Base-by-base conservation (phyloP, 106 monocot genomes). In the Phalaenopsis aphrodite region DNA sequence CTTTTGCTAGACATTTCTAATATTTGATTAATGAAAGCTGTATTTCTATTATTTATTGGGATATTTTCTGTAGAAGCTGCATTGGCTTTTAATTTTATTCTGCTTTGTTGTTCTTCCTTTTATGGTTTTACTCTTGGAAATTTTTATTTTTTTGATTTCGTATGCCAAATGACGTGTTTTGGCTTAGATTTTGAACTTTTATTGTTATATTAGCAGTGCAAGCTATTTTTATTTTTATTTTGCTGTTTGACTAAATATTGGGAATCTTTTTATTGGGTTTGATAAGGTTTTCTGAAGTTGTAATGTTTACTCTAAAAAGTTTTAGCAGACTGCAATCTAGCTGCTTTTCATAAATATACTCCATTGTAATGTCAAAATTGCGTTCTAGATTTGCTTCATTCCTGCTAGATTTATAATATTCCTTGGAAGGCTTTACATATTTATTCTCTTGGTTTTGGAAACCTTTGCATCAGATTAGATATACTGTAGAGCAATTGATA, bases 1-100 rank as follows among this genome's bases (percentile, higher is more conserved):
- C 81, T 42, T 76, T 83, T 76, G 56, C 19, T 72, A 45, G 37
- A 45, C 4, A 69, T 37, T 69, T 15, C 9, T 69, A 39, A 39
- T 39, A 69, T 69, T 21, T 61, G 21, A n/a, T 39, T 15, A 69
- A 11, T 69, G 4, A 39, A 69, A 24, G 24, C 12, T 69, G 10
- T 39, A 12, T 38, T 69, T 69, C 10, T 69, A 61, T 21, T 61
- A 21, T 21, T 61, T 61, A 61, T 3, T 61, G 6, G 61, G 2
- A 61, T 61, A 18, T 61, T 61, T n/a, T 61, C 21, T 18, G 61
- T 8, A 61, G 61, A n/a, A n/a, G 58, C n/a, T n/a, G 19, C 43
- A 1, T 64, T 69, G 68, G 68, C 12, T 30, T 69, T 69, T 37
- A 69, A 69, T 3, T 69, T 69, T 14, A 69, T 23, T 64, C 8